Evolutionary conservation across 768 basidiomycete species (phyloP).

Genomic region (Mycena indigotica): DNA sequence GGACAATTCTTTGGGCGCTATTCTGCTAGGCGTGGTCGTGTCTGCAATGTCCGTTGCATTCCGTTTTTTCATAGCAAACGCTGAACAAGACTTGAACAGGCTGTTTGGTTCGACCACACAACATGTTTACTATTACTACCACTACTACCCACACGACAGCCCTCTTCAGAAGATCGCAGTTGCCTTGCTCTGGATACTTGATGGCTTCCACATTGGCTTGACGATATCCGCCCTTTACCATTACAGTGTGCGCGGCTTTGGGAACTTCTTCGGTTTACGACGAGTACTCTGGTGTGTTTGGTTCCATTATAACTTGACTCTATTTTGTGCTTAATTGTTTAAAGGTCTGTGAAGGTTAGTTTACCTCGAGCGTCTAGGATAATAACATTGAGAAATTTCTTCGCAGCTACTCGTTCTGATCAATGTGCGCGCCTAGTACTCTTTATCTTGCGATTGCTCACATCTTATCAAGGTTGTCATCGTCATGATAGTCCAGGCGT

Average conservation of each 20-base stretch:
- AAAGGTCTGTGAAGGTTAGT: slow-evolving; percentile 38
- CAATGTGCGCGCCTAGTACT: slow-evolving; percentile 34
- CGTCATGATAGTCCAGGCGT: slow-evolving; percentile 48
- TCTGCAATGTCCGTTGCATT: not conserved
- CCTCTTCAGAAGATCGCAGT: not conserved
- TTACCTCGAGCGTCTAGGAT: no score
- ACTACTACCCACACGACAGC: not conserved
- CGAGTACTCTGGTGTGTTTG: slow-evolving; percentile 28
- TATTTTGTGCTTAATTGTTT: not conserved
- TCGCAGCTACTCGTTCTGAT: slow-evolving; percentile 45
- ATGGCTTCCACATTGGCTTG: slow-evolving; percentile 33
- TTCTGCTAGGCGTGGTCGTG: not conserved
- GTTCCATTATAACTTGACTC: not conserved
- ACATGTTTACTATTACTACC: not conserved
- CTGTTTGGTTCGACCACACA: not conserved
- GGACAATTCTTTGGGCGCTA: not conserved
- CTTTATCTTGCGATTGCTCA: not conserved
- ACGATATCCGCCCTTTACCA: slow-evolving; percentile 38
- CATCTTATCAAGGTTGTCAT: slow-evolving; percentile 37
- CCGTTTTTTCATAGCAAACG: not conserved
- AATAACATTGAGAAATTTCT: no score
- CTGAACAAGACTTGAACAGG: not conserved
- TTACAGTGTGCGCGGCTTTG: slow-evolving; percentile 41
- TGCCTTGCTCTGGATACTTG: slow-evolving; percentile 23
- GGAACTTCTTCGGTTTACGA: slow-evolving; percentile 28